Conservation (phyloP, 495 filamentous ascomycete genomes). For the Talaromyces borbonicus region DNA sequence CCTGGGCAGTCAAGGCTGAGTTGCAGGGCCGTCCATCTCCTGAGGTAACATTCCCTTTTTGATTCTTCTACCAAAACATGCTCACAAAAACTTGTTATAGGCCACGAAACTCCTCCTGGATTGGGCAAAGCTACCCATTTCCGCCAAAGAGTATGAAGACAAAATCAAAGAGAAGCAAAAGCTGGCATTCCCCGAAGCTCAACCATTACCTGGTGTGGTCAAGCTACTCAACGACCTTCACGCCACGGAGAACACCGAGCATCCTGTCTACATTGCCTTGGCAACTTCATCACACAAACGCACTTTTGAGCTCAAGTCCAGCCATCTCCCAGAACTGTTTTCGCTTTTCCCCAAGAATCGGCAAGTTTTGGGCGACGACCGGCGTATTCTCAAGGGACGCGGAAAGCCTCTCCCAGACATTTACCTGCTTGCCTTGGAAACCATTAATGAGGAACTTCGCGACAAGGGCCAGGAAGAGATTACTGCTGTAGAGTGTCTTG, state of each 20-base stretch:
- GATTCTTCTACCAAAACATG: background rate
- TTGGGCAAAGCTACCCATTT: slow-evolving; percentile 84
- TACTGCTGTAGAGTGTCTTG: slow-evolving; percentile 76
- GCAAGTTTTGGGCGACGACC: slow-evolving; percentile 78
- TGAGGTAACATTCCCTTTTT: slow-evolving; percentile 36
- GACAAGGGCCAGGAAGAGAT: slow-evolving; percentile 54
- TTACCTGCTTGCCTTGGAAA: slow-evolving; percentile 76
- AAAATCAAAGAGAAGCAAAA: slow-evolving; percentile 52
- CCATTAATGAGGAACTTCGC: slow-evolving; percentile 63
- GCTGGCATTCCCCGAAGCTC: slow-evolving; percentile 59
- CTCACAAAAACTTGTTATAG: slow-evolving; percentile 34
- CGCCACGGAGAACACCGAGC: slow-evolving; percentile 28
- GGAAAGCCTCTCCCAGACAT: slow-evolving; percentile 96
- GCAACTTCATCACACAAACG: slow-evolving; percentile 64
- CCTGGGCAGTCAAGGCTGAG: slow-evolving; percentile 91
- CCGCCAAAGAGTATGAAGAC: slow-evolving; percentile 48
- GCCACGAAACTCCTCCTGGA: slow-evolving; percentile 53
- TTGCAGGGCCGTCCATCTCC: slow-evolving; percentile 84
- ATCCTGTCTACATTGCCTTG: slow-evolving; percentile 68
- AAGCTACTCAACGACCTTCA: slow-evolving; percentile 49
- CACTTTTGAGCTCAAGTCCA: slow-evolving; percentile 75
- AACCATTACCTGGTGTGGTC: slow-evolving; percentile 70
- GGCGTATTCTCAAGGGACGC: slow-evolving; percentile 62
- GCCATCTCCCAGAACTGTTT: slow-evolving; percentile 66
- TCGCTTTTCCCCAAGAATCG: slow-evolving; percentile 54